phyloP scores from a whole-genome alignment of 2,329 filamentous ascomycete species.

The Hypoxylon sp. region DNA sequence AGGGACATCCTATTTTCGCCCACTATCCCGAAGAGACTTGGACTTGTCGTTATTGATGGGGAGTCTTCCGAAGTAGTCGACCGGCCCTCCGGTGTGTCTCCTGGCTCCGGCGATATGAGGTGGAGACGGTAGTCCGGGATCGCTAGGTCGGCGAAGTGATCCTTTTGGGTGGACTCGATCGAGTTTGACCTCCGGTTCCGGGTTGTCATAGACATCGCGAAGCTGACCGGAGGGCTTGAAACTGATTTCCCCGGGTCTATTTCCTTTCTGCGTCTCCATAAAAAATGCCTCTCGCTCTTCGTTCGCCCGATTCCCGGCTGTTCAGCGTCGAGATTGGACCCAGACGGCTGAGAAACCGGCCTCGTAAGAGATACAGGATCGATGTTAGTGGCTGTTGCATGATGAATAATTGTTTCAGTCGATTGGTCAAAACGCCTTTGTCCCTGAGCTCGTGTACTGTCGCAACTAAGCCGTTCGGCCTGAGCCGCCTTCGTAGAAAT shows the following conservation, averaged over 20 bases:
- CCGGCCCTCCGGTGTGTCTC: slow-evolving; percentile 27
- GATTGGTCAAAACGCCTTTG: slow-evolving; percentile 40
- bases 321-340: slow-evolving; percentile 11
- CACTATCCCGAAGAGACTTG: slow-evolving; percentile 13
- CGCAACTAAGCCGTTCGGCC: slow-evolving; percentile 28
- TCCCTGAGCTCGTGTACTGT: slow-evolving; percentile 29
- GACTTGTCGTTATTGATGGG: slow-evolving; percentile 27
- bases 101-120: slow-evolving; percentile 40
- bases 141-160: slow-evolving; percentile 49
- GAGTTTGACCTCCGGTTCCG: slow-evolving; percentile 37
- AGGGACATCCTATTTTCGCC: slow-evolving; percentile 33
- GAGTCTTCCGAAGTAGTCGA: slow-evolving; percentile 33
- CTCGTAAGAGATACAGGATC: slow-evolving; percentile 15
- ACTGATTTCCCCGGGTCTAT: slow-evolving; percentile 48
- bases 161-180: slow-evolving; percentile 28
- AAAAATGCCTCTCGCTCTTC: slow-evolving; percentile 52
- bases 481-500: slow-evolving; percentile 25
- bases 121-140: slow-evolving; percentile 52
- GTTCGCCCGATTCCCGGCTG: slow-evolving; percentile 29
- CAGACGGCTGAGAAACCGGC: slow-evolving; percentile 26
- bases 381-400: slow-evolving; percentile 30
- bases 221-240: slow-evolving; percentile 27
- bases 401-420: slow-evolving; percentile 52
- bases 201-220: slow-evolving; percentile 41
- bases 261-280: slow-evolving; percentile 52